A percentile compares a stretch with the other conserved stretches of the same genome.
Conservation (phyloP, 371 early-diverging fungal genomes). For the Mortierella sp. region DNA sequence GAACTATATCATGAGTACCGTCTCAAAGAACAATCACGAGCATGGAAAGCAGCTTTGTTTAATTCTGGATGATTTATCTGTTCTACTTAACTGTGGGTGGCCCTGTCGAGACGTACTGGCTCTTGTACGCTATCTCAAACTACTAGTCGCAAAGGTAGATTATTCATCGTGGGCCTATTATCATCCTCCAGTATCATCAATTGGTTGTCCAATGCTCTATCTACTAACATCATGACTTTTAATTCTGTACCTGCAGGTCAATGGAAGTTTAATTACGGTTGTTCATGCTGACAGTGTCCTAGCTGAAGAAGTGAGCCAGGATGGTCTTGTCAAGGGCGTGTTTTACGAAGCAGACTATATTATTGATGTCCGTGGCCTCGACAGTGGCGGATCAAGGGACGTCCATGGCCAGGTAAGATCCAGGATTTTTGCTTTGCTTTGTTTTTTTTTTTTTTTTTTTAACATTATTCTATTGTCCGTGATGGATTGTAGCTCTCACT, state of each 20-base stretch:
- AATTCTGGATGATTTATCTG: constrained; percentile 75
- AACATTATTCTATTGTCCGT: background rate
- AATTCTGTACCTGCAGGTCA: constrained; percentile 25
- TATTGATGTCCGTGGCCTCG: constrained; percentile 69
- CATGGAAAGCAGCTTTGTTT: constrained; percentile 59
- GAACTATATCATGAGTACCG: constrained; percentile 27
- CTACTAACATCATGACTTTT: background rate
- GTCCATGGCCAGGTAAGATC: constrained; percentile 75
- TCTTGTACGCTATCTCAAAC: constrained; percentile 63
- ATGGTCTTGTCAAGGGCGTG: constrained; percentile 66
- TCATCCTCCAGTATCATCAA: too few species aligned
- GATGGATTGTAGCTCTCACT: constrained; percentile 58
- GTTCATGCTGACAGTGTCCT: constrained; percentile 73
- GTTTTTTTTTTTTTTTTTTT: background rate
- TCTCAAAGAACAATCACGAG: constrained; percentile 6
- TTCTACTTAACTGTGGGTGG: constrained; percentile 69
- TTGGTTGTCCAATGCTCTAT: too few species aligned
- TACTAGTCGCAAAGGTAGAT: constrained; percentile 57
- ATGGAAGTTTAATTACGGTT: constrained; percentile 71
- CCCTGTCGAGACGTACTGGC: constrained; percentile 57
- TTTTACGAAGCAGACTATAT: constrained; percentile 65
- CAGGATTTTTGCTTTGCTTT: background rate
- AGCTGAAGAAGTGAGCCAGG: constrained; percentile 65
- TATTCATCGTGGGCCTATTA: background rate
- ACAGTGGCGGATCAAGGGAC: constrained; percentile 76